Conservation (phyloP, 2,329 filamentous ascomycete species). For the Arthroderma uncinatum region DNA sequence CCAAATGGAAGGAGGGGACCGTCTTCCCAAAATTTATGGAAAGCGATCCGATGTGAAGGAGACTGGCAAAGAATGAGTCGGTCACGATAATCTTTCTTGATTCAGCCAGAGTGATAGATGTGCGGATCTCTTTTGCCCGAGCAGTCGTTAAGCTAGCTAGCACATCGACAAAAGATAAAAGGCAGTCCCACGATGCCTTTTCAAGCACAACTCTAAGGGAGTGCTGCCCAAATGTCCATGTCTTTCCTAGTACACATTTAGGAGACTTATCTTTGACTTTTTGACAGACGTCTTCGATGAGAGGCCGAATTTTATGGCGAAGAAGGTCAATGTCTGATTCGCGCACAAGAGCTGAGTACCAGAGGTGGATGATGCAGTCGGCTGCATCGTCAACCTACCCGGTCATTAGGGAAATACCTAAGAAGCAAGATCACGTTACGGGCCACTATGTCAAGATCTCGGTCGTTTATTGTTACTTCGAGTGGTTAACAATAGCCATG, state of each 20-base stretch:
- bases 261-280: conserved; percentile 17
- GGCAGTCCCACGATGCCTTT: conserved; percentile 23
- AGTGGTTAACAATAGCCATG: conserved; percentile 18
- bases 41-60: conserved; percentile 21
- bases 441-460: conserved; percentile 28
- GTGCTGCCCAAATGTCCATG: conserved; percentile 21
- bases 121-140: conserved; percentile 20
- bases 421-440: conserved; percentile 35
- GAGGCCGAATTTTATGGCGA: conserved; percentile 18
- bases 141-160: not conserved
- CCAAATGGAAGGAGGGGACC: conserved; percentile 36
- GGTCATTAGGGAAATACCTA: conserved; percentile 19
- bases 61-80: conserved; percentile 19
- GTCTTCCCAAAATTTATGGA: conserved; percentile 26
- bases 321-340: conserved; percentile 16
- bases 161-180: conserved; percentile 12
- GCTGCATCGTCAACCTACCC: conserved; percentile 16
- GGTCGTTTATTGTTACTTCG: conserved; percentile 32
- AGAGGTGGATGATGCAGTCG: conserved; percentile 34
- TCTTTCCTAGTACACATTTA: conserved; percentile 19
- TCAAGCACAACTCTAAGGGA: conserved; percentile 23
- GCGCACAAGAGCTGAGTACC: conserved; percentile 35
- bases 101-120: conserved; percentile 21
- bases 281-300: conserved; percentile 22
- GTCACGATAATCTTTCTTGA: conserved; percentile 27